phyloP scores from a whole-genome alignment of 1,139 yeast species.

The Protomyces inouyei region DNA sequence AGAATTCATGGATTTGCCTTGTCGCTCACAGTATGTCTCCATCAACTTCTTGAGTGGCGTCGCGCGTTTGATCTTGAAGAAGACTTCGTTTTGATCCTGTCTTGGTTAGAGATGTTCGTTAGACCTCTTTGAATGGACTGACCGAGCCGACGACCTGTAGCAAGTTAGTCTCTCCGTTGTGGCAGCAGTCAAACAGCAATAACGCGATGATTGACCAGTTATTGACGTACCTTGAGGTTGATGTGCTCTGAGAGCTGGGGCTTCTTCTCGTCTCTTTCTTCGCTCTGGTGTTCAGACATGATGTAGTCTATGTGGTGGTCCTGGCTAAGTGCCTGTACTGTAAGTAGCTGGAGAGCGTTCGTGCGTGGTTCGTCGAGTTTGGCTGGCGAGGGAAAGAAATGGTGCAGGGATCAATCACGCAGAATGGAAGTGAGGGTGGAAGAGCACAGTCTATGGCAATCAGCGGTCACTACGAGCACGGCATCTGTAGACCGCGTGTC shows the following conservation, averaged over 20 bases:
- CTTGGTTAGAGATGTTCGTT: neutral
- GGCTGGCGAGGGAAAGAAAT: neutral
- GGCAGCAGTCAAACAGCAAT: neutral
- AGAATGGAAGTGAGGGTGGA: neutral
- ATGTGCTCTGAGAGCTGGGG: conserved; percentile 21
- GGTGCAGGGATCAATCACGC: neutral
- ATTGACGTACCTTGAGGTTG: conserved; percentile 15
- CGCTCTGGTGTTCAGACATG: neutral
- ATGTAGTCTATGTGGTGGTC: neutral
- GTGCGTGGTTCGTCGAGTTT: neutral
- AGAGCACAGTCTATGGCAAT: no score
- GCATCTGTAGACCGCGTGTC: neutral
- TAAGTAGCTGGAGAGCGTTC: neutral
- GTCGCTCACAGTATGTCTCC: conserved; percentile 98
- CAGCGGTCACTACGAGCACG: no score
- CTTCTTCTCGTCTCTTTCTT: conserved; percentile 25
- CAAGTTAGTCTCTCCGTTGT: neutral
- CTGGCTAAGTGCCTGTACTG: neutral
- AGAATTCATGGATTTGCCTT: conserved; percentile 78
- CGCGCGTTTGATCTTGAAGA: conserved; percentile 87
- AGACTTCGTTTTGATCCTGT: conserved; percentile 66
- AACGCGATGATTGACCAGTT: neutral
- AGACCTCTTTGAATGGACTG: neutral
- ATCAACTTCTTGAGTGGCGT: conserved; percentile 91
- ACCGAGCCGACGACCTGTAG: neutral